Percentiles rank a stretch among this genome's conserved stretches.
These are phyloP conservation scores for Sugiyamaella floridensis DNA, from an alignment of 805 yeast genomes.

Conservation along the genomic window DNA sequence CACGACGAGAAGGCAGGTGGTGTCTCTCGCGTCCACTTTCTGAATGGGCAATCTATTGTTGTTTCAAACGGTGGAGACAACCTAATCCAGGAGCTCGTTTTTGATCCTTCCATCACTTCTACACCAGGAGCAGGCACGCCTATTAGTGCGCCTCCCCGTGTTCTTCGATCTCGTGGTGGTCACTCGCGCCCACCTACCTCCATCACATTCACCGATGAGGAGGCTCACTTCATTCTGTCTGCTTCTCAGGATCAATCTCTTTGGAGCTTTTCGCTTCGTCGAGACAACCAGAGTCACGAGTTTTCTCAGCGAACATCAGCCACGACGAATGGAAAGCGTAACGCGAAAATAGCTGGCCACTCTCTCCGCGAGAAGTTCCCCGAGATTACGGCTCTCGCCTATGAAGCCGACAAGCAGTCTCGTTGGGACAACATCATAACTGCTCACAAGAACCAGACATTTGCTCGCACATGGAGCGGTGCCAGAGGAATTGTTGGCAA, in stretches of 20 bases:
- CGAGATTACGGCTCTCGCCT: slow-evolving; percentile 62
- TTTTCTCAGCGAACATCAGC: slow-evolving; percentile 59
- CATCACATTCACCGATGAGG: slow-evolving; percentile 68
- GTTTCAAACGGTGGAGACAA: slow-evolving; percentile 91
- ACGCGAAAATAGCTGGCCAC: slow-evolving; percentile 32
- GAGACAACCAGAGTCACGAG: slow-evolving; percentile 94
- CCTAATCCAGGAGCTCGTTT: slow-evolving; percentile 79
- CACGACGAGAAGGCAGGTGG: slow-evolving; percentile 76
- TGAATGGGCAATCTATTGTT: slow-evolving; percentile 87
- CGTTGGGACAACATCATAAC: slow-evolving; percentile 94
- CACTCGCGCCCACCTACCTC: slow-evolving; percentile 84
- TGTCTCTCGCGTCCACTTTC: slow-evolving; percentile 60
- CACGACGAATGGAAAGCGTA: slow-evolving; percentile 32
- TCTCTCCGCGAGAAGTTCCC: slow-evolving; percentile 63
- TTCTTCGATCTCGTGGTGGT: slow-evolving; percentile 93
- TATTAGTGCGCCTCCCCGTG: slow-evolving; percentile 82
- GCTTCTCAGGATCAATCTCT: slow-evolving; percentile 81
- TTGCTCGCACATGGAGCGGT: slow-evolving; percentile 89
- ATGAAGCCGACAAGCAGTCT: slow-evolving; percentile 67
- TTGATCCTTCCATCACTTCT: slow-evolving; percentile 77
- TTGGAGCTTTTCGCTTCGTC: slow-evolving; percentile 88
- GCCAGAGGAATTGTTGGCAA: slow-evolving; percentile 73
- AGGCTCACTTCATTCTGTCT: slow-evolving; percentile 76
- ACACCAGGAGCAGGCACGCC: slow-evolving; percentile 37
- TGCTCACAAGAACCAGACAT: slow-evolving; percentile 73